These are phyloP conservation scores for Myrica gale DNA, from an alignment of 306 rosid species.

Conservation along the genomic window DNA sequence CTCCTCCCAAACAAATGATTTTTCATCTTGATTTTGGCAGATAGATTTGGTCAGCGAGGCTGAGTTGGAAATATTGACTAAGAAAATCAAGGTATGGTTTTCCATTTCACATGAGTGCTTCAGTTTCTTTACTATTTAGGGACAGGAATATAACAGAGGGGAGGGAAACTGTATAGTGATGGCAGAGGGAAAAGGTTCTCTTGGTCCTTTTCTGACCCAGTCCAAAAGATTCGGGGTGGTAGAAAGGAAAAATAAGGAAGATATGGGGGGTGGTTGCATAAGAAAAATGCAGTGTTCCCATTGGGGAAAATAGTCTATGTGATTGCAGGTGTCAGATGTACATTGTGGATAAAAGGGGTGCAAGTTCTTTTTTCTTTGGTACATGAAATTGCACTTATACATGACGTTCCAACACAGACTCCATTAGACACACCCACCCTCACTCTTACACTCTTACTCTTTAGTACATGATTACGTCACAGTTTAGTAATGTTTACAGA, in stretches of 20 bases:
- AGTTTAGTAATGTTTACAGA: too few relatives aligned
- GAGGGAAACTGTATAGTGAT: background rate
- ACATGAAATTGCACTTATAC: too few relatives aligned
- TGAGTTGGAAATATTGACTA: conserved; percentile 59
- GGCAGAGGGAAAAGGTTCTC: too few relatives aligned
- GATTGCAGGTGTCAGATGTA: background rate
- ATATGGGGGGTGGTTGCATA: background rate
- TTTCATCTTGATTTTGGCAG: conserved; percentile 47
- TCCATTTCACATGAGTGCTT: background rate
- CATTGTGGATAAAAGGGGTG: background rate
- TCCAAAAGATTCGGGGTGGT: background rate
- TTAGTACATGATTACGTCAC: too few relatives aligned
- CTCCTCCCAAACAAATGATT: conserved; percentile 9
- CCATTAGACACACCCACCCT: too few relatives aligned
- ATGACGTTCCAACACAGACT: too few relatives aligned
- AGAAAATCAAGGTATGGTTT: conserved; percentile 64
- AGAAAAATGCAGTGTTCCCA: background rate
- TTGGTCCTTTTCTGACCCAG: background rate
- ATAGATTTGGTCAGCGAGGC: conserved; percentile 67
- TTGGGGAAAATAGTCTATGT: background rate
- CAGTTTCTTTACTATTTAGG: conserved; percentile 2
- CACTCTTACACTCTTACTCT: too few relatives aligned
- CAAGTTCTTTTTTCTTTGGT: background rate
- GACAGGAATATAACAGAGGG: background rate
- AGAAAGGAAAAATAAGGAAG: background rate